Conservation (phyloP, 2,329 filamentous ascomycete genomes). For the Apiospora aurea region DNA sequence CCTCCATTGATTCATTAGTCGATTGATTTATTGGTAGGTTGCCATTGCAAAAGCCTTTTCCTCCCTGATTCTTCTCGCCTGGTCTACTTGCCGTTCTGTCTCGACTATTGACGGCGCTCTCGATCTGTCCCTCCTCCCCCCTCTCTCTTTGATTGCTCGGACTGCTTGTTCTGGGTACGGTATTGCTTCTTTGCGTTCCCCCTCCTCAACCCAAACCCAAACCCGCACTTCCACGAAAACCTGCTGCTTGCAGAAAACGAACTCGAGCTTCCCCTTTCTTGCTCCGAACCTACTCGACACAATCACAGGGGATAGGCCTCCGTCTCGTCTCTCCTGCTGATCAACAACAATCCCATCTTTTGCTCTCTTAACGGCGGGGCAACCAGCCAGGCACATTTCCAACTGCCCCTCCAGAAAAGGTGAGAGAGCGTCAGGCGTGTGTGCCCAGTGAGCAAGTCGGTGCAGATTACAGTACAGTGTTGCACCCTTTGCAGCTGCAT, state of each 20-base stretch:
- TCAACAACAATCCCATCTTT: slow-evolving; percentile 15
- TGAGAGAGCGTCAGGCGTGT: background rate
- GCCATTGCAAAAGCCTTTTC: background rate
- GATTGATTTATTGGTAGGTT: slow-evolving; percentile 19
- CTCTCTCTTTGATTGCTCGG: slow-evolving; percentile 15
- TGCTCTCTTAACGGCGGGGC: background rate
- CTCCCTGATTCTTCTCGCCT: background rate
- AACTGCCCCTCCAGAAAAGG: slow-evolving; percentile 11
- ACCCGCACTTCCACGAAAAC: slow-evolving; percentile 1
- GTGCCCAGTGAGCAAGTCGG: background rate
- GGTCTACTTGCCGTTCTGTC: slow-evolving; percentile 9
- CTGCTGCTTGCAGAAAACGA: slow-evolving; percentile 15
- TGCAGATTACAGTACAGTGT: background rate
- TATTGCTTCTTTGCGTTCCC: slow-evolving; percentile 18
- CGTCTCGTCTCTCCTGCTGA: slow-evolving; percentile 14
- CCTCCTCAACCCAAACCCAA: slow-evolving; percentile 11
- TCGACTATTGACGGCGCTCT: background rate
- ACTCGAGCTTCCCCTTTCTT: slow-evolving; percentile 11
- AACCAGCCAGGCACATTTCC: slow-evolving; percentile 6
- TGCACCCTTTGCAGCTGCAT: background rate
- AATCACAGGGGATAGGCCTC: slow-evolving; percentile 9
- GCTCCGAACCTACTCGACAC: background rate
- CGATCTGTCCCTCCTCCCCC: slow-evolving; percentile 2
- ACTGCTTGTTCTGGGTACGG: background rate
- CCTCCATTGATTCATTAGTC: background rate